These are phyloP conservation scores for Leptosphaerulina australis DNA, from an alignment of 2,329 filamentous ascomycete species.

Conservation along the genomic window DNA sequence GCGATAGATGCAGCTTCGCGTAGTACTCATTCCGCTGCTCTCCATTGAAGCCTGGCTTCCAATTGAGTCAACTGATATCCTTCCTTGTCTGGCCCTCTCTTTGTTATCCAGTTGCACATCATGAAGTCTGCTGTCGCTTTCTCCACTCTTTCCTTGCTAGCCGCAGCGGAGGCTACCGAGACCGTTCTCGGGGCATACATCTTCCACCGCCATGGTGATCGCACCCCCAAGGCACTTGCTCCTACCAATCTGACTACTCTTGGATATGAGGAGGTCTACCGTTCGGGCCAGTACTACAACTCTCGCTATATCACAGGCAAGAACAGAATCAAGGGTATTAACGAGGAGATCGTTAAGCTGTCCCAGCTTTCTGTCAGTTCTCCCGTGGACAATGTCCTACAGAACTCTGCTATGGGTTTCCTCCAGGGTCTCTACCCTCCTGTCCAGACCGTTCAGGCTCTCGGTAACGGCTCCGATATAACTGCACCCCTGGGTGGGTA, in stretches of 20 bases:
- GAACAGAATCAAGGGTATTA: conserved; percentile 69
- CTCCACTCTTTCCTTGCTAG: conserved; percentile 35
- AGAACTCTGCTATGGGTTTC: conserved; percentile 80
- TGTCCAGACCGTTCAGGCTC: conserved; percentile 61
- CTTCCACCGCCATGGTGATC: conserved; percentile 89
- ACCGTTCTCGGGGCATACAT: conserved; percentile 82
- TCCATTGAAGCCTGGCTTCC: conserved; percentile 8
- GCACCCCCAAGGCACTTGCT: conserved; percentile 75
- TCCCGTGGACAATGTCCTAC: conserved; percentile 76
- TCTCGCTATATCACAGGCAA: conserved; percentile 72
- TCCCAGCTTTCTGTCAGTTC: conserved; percentile 75
- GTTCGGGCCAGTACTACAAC: conserved; percentile 76
- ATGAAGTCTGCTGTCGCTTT: conserved; percentile 37
- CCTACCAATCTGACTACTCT: conserved; percentile 78
- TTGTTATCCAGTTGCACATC: conserved; percentile 18
- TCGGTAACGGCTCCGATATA: conserved; percentile 73
- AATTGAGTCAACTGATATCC: conserved; percentile 16
- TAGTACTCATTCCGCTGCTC: conserved; percentile 2
- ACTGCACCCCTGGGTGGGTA: conserved; percentile 76
- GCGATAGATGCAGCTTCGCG: conserved; percentile 1
- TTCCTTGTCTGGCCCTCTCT: conserved; percentile 1
- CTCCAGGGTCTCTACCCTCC: conserved; percentile 88
- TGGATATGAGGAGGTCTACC: conserved; percentile 76
- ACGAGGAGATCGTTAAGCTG: conserved; percentile 67
- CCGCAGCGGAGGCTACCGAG: conserved; percentile 56